Base-by-base conservation (phyloP, 495 filamentous ascomycete species). In the Beverwykella pulmonaria region DNA sequence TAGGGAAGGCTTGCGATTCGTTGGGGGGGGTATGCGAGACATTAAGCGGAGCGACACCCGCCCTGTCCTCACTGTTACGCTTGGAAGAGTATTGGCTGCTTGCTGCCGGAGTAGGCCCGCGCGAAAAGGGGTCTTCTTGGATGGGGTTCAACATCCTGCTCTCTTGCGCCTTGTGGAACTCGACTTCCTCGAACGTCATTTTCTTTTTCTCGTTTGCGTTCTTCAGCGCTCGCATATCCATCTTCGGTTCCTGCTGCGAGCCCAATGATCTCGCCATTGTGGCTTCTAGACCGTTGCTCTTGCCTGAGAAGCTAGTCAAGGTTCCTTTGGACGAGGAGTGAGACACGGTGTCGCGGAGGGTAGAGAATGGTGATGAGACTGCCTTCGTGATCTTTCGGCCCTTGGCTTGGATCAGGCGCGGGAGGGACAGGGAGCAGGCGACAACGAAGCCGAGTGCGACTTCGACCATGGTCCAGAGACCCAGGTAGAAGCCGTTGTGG, bases 401-500 rank as follows among this genome's bases (percentile, higher is more conserved):
- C 36, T 66, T 66, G 10, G 63, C 63, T 48, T 66, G 54, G 26
- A 66, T 53, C 12, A 66, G 48, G 19, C 44, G 52, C 5, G 63
- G 63, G 1, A 66, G 30, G 15, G 29, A 59, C 17, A 66, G 48
- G 14, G 63, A 27, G 29, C 63, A 66, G 2, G 63, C 55, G 32
- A 66, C 63, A 29, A 66, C 44, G 63, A 66, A 66, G 55, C 63
- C 63, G 2, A 66, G 63, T 2, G 63, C 55, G 12, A 66, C 48
- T 59, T 66, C 63, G 36, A 56, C 56, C 39, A 60, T 48, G n/a
- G 55, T 59, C 63, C 63, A 66, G 12, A 66, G 63, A 23, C 63
- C 63, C 8, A 66, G 59, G 44, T 36, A 66, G 48, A 66, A 56
- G 34, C 63, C 63, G 32, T 66, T 58, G 19, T 60, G 53, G 0